phyloP scores from a whole-genome alignment of 2,329 filamentous ascomycete species.

The Pseudogymnoascus sp. region DNA sequence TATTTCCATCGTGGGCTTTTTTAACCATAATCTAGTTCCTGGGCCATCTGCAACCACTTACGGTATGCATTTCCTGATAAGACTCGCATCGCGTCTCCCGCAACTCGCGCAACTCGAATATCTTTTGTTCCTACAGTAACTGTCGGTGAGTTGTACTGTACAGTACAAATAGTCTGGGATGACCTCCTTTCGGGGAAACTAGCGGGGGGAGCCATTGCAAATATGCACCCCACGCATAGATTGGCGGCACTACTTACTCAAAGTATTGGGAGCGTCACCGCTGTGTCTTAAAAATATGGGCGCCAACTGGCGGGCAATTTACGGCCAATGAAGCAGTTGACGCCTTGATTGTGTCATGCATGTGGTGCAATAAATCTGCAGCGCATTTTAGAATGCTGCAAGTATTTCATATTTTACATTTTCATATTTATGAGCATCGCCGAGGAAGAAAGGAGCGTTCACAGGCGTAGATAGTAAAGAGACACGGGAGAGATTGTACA shows the following conservation, averaged over 20 bases:
- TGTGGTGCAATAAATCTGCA: not conserved
- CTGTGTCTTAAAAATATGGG: not conserved
- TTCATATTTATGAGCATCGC: not conserved
- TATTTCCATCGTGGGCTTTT: not conserved
- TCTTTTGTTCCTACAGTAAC: not conserved
- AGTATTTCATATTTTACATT: not conserved
- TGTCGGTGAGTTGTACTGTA: slow-evolving; percentile 9
- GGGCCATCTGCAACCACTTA: not conserved
- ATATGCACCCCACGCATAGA: slow-evolving; percentile 7
- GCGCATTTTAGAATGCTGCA: not conserved
- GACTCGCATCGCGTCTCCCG: not conserved
- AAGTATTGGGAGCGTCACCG: not conserved
- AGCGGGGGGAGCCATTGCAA: not conserved
- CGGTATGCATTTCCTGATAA: not conserved
- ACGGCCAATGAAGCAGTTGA: not conserved
- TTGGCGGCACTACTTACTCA: not conserved
- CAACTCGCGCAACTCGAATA: not conserved
- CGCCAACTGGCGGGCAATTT: not conserved
- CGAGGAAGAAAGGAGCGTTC: not conserved
- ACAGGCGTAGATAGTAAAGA: not conserved
- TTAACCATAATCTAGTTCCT: not conserved
- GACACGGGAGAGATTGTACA: not conserved
- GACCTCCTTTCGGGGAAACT: slow-evolving; percentile 4
- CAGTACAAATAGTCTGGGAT: slow-evolving; percentile 2
- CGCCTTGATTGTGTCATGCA: slow-evolving; percentile 3